A percentile compares a stretch with the other conserved stretches of the same genome.
Conservation (phyloP, 441 rosid genomes). For the Populus trichocarpa region DNA sequence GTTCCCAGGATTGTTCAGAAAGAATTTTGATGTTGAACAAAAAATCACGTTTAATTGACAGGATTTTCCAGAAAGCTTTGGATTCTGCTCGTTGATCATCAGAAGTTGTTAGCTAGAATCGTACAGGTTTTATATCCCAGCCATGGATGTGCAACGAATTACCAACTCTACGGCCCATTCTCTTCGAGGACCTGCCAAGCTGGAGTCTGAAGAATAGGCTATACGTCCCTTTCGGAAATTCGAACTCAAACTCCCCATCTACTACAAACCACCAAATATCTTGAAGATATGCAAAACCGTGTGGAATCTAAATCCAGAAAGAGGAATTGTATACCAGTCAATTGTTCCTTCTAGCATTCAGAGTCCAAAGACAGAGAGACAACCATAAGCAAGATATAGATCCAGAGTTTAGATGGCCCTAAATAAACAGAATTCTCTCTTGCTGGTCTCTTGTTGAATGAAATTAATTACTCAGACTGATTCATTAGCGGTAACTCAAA, state of each 20-base stretch:
- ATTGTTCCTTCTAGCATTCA: too few species aligned
- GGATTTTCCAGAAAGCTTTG: slow-evolving; percentile 43
- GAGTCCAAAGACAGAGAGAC: too few species aligned
- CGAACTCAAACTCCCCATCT: slow-evolving; percentile 65
- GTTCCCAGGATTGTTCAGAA: slow-evolving; percentile 46
- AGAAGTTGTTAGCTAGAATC: slow-evolving; percentile 56
- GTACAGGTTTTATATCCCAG: slow-evolving; percentile 71
- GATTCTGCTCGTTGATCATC: slow-evolving; percentile 54
- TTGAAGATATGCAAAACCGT: slow-evolving; percentile 65
- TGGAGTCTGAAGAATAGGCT: slow-evolving; percentile 69
- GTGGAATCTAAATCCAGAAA: slow-evolving; percentile 39
- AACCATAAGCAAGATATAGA: too few species aligned
- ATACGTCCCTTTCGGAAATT: slow-evolving; percentile 60
- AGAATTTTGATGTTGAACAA: not conserved
- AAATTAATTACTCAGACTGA: too few species aligned
- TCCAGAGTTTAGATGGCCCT: too few species aligned
- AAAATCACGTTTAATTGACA: slow-evolving; percentile 8
- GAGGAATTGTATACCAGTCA: not conserved
- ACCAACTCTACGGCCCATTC: slow-evolving; percentile 16
- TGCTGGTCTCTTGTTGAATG: too few species aligned
- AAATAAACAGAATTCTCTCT: too few species aligned
- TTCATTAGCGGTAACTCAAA: too few species aligned
- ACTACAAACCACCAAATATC: slow-evolving; percentile 90
- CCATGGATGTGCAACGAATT: slow-evolving; percentile 63
- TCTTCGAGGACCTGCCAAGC: slow-evolving; percentile 15